A percentile compares a stretch with the other conserved stretches of the same genome.
phyloP scores from a whole-genome alignment of 176 grass and related monocot species.

The Carex parvula region DNA sequence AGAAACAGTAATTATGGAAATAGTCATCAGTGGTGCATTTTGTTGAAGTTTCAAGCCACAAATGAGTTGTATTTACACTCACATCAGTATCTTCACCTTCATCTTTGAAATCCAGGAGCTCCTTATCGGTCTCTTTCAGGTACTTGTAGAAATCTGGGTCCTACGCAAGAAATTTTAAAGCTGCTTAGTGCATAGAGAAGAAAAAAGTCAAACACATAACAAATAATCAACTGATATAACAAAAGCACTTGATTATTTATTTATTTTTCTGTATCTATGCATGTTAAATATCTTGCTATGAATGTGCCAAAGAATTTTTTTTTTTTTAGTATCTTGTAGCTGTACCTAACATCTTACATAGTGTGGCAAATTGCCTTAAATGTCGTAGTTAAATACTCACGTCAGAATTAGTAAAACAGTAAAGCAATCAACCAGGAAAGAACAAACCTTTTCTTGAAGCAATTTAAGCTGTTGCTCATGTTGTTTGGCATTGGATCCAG shows the following conservation, averaged over 20 bases:
- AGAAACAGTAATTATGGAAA: constrained; percentile 26
- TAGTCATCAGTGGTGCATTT: constrained; percentile 7
- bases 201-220: background rate
- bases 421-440: background rate
- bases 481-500: constrained; percentile 44
- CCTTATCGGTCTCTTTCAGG: constrained; percentile 68
- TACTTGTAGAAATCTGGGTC: constrained; percentile 90
- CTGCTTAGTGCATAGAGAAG: background rate
- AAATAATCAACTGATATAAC: background rate
- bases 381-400: background rate
- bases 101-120: constrained; percentile 64
- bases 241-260: background rate
- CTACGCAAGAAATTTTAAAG: constrained; percentile 31
- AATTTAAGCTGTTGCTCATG: constrained; percentile 67
- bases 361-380: background rate
- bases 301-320: background rate
- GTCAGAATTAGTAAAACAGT: background rate
- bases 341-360: background rate
- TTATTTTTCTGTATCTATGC: background rate
- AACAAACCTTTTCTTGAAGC: constrained; percentile 63
- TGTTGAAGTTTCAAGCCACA: background rate
- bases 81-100: constrained; percentile 59
- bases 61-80: constrained; percentile 26
- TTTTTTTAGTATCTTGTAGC: background rate
- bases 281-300: background rate